Percentiles rank a stretch among this genome's conserved stretches.
Conservation (phyloP, 495 filamentous ascomycete genomes). For the Penicillium paradoxum region DNA sequence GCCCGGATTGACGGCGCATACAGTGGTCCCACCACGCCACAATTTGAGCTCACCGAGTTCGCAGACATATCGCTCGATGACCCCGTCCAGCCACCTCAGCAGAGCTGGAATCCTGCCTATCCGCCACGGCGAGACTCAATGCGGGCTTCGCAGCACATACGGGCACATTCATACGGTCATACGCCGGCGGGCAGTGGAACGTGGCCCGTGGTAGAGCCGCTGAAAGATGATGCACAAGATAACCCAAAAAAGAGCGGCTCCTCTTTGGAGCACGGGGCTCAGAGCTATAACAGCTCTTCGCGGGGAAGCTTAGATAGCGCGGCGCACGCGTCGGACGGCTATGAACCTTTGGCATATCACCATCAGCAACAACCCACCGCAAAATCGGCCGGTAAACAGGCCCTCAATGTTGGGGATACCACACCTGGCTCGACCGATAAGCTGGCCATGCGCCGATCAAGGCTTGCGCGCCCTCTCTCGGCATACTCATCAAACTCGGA, state of each 20-base stretch:
- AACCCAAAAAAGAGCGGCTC: slow-evolving; percentile 22
- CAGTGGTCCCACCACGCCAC: slow-evolving; percentile 21
- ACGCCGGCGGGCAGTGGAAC: slow-evolving; percentile 38
- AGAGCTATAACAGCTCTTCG: slow-evolving; percentile 33
- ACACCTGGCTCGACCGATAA: slow-evolving; percentile 43
- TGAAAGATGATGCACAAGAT: slow-evolving; percentile 20
- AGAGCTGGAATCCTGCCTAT: slow-evolving; percentile 38
- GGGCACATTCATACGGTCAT: slow-evolving; percentile 23
- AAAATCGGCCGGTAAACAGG: slow-evolving; percentile 6
- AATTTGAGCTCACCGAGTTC: slow-evolving; percentile 23
- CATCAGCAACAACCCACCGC: slow-evolving; percentile 35
- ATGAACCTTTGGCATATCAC: slow-evolving; percentile 48
- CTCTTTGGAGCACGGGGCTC: slow-evolving; percentile 21
- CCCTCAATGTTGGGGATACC: slow-evolving; percentile 20
- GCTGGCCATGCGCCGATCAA: slow-evolving; percentile 52
- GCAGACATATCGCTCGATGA: slow-evolving; percentile 33
- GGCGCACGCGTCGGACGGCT: slow-evolving; percentile 29
- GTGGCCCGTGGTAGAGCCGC: slow-evolving; percentile 35
- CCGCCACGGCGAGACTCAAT: slow-evolving; percentile 40
- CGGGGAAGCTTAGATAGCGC: slow-evolving; percentile 39
- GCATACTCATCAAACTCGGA: slow-evolving; percentile 70
- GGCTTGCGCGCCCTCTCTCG: slow-evolving; percentile 62
- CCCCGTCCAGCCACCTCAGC: slow-evolving; percentile 29
- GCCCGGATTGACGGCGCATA: slow-evolving; percentile 28
- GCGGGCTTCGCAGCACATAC: slow-evolving; percentile 13